These are phyloP conservation scores for Pichia sp. DNA, from an alignment of 1,139 yeast species.

Conservation along the genomic window DNA sequence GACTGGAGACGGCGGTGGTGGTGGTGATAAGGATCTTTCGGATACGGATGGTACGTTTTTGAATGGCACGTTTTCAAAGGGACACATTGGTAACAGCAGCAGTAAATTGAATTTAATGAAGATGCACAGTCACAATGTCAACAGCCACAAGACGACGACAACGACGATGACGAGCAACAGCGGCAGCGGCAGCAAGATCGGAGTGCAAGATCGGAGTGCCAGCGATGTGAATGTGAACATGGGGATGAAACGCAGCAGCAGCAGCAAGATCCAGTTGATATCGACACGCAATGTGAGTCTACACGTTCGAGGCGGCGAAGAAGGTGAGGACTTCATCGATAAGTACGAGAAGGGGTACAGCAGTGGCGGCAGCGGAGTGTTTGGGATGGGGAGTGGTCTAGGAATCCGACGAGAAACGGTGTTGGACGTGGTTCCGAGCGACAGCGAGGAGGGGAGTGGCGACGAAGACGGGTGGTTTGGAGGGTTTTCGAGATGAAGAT, in stretches of 20 bases:
- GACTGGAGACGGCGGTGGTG: background rate
- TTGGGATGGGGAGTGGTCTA: conserved; percentile 25
- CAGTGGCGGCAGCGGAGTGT: background rate
- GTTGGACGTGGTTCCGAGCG: too few relatives aligned
- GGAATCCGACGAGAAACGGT: background rate
- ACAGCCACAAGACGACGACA: conserved; percentile 11
- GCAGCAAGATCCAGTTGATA: conserved; percentile 9
- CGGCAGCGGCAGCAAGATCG: background rate
- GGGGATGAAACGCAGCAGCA: background rate
- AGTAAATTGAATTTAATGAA: conserved; percentile 12
- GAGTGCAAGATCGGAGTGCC: background rate
- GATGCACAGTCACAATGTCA: conserved; percentile 11
- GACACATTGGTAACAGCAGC: background rate
- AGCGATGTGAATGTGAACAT: background rate
- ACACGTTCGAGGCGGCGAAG: conserved; percentile 9
- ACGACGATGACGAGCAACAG: too few relatives aligned
- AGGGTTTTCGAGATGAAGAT: conserved; percentile 20
- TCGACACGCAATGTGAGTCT: conserved; percentile 14
- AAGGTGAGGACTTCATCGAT: too few relatives aligned
- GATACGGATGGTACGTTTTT: background rate
- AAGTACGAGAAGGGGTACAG: too few relatives aligned
- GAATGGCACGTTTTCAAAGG: too few relatives aligned
- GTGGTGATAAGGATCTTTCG: background rate
- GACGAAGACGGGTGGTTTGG: conserved; percentile 20
- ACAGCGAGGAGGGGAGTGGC: conserved; percentile 1